Conservation (phyloP, 768 basidiomycete species). For the Suillus subalutaceus region DNA sequence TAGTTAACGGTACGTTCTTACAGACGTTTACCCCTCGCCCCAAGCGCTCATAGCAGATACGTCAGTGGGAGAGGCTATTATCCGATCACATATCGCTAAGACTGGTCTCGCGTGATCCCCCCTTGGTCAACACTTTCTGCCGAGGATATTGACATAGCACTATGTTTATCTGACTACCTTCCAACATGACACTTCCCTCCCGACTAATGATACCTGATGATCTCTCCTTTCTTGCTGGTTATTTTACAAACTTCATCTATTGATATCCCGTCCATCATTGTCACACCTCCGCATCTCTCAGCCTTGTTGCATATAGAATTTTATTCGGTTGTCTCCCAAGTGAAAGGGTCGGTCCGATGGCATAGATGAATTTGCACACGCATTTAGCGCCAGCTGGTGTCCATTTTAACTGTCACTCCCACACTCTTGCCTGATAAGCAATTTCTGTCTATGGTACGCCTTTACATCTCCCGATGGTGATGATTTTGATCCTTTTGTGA, state of each 20-base stretch:
- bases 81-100: constrained; percentile 64
- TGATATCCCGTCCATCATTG: constrained; percentile 3
- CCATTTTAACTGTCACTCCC: not conserved
- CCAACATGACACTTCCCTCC: constrained; percentile 5
- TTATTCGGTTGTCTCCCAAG: not conserved
- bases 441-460: not conserved
- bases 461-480: not conserved
- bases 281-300: not conserved
- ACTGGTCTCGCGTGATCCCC: constrained; percentile 42
- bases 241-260: constrained; percentile 6
- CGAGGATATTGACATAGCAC: constrained; percentile 3
- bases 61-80: constrained; percentile 66
- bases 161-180: constrained; percentile 8
- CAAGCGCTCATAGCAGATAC: constrained; percentile 12
- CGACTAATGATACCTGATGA: constrained; percentile 8
- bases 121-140: not conserved
- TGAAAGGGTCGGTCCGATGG: constrained; percentile 1
- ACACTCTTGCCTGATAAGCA: not conserved
- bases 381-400: constrained; percentile 2
- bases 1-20: constrained; percentile 54
- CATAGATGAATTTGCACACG: constrained; percentile 8
- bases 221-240: constrained; percentile 3
- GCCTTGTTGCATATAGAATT: constrained; percentile 8
- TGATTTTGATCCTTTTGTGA: not conserved
- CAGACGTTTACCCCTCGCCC: not conserved